Percentiles rank a stretch among this genome's conserved stretches.
Conservation (phyloP, 2,329 filamentous ascomycete species). For the Aureobasidium sp. region DNA sequence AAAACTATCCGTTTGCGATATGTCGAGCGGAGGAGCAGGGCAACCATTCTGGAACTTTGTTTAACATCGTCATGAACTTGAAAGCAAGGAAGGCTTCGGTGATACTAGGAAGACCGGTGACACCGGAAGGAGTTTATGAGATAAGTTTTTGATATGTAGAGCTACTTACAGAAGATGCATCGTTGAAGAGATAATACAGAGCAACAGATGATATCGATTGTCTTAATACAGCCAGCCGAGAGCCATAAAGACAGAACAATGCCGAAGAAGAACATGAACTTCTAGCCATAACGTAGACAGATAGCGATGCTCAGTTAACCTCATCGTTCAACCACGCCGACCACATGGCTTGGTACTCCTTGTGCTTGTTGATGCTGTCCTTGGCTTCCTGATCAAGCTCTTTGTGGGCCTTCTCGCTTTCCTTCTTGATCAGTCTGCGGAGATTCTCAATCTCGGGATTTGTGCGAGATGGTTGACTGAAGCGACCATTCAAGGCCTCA, state of each 20-base stretch:
- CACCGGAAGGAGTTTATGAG: constrained; percentile 19
- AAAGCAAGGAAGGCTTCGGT: constrained; percentile 24
- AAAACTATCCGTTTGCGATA: constrained; percentile 32
- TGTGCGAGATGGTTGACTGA: not conserved
- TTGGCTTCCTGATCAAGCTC: constrained; percentile 2
- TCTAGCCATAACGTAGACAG: not conserved
- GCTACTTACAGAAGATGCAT: constrained; percentile 4
- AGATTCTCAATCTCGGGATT: not conserved
- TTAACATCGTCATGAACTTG: constrained; percentile 35
- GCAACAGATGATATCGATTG: not conserved
- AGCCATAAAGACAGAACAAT: not conserved
- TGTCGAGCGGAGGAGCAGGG: constrained; percentile 26
- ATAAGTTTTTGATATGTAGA: constrained; percentile 11
- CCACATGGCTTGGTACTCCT: not conserved
- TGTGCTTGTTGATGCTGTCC: not conserved
- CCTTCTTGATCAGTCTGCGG: not conserved
- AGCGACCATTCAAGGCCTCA: not conserved
- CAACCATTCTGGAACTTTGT: constrained; percentile 26
- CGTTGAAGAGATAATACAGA: not conserved
- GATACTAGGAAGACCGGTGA: constrained; percentile 27
- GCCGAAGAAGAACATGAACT: not conserved
- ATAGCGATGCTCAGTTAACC: not conserved
- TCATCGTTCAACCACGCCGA: not conserved
- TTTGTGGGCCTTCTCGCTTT: not conserved
- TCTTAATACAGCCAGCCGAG: not conserved